Conservation (phyloP, 2,329 filamentous ascomycete genomes). For the Trichophyton schoenleinii region DNA sequence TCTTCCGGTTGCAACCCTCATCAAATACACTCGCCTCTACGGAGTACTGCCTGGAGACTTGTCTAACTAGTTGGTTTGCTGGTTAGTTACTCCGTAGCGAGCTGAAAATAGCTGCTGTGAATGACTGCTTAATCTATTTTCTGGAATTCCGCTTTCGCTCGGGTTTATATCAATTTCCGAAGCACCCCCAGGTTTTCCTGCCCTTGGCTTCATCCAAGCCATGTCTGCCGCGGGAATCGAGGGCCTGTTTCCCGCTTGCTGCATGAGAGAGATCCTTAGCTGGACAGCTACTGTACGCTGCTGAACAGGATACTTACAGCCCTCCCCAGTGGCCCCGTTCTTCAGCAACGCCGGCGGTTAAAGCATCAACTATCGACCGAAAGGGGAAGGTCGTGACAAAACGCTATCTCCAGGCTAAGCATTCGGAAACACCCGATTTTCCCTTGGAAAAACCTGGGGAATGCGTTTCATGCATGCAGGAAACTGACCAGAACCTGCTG, state of each 20-base stretch:
- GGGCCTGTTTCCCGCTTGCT: not conserved
- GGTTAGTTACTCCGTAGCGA: no score
- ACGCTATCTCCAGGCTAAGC: not conserved
- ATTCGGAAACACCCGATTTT: not conserved
- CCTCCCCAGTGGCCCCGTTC: not conserved
- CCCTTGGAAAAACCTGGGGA: not conserved
- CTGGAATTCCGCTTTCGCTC: not conserved
- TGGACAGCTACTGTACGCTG: not conserved
- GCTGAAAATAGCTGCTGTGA: not conserved
- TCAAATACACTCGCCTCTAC: not conserved
- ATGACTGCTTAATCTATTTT: not conserved
- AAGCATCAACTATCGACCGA: not conserved
- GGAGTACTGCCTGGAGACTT: not conserved
- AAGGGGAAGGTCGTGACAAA: not conserved
- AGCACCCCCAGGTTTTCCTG: not conserved
- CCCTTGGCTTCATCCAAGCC: not conserved
- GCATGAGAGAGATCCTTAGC: not conserved
- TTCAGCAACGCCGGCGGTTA: not conserved
- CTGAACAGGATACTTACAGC: not conserved
- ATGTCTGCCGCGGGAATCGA: not conserved
- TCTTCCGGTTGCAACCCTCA: not conserved
- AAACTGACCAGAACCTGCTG: not conserved
- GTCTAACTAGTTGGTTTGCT: no score
- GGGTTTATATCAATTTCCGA: slow-evolving; percentile 4
- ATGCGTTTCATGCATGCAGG: not conserved